Conservation (phyloP, 306 rosid genomes). For the Glycine soja region DNA sequence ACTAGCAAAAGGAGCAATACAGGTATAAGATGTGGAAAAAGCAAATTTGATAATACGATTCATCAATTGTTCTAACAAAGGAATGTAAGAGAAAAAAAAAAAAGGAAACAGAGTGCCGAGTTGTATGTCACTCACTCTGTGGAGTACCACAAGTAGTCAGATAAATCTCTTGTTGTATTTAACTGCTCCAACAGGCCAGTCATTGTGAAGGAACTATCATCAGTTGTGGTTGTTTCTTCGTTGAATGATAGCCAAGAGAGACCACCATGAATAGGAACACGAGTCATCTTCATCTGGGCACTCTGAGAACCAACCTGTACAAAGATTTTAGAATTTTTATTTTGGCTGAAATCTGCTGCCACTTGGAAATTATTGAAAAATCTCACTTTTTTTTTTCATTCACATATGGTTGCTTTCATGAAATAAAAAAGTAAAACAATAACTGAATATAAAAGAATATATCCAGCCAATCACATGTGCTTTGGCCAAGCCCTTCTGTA, state of each 20-base stretch:
- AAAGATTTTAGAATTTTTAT: constrained; percentile 34
- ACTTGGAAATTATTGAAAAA: constrained; percentile 2
- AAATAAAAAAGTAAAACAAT: constrained; percentile 13
- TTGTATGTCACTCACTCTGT: constrained; percentile 81
- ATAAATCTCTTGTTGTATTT: constrained; percentile 87
- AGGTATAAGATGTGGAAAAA: constrained; percentile 33
- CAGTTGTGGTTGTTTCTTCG: constrained; percentile 82
- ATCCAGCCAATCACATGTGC: constrained; percentile 5
- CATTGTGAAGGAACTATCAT: constrained; percentile 75
- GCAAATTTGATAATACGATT: constrained; percentile 18
- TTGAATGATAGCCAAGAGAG: constrained; percentile 84
- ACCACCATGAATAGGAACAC: constrained; percentile 82
- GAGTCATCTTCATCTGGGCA: constrained; percentile 90
- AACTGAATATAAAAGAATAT: neutral
- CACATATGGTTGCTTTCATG: neutral
- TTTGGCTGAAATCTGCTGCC: constrained; percentile 18
- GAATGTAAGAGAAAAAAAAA: neutral
- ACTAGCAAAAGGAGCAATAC: constrained; percentile 52
- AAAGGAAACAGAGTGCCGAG: constrained; percentile 6
- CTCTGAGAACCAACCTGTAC: constrained; percentile 88
- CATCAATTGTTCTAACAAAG: constrained; percentile 7
- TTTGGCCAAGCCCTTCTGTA: constrained; percentile 1
- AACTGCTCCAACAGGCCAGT: constrained; percentile 91
- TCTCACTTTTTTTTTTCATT: constrained; percentile 18
- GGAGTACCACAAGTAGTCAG: constrained; percentile 96